Base-by-base conservation (phyloP, 208 protist species). In the Angomonas desouzai region DNA sequence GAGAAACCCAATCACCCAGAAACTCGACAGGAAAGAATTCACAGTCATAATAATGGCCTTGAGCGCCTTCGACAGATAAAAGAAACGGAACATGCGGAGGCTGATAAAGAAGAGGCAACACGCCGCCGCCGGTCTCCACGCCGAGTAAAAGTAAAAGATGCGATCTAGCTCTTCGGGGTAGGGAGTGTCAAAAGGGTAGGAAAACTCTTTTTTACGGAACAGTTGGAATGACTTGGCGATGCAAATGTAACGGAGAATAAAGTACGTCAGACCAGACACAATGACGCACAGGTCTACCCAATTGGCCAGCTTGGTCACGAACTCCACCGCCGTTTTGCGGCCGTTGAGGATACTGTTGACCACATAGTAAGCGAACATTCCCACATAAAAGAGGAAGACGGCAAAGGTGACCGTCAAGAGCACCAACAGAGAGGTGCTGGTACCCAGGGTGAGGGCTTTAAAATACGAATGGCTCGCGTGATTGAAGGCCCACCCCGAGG, bases 181-280 rank as follows among this genome's bases (percentile, higher is more conserved):
- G 30, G 20, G 18, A 36, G 22, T n/a, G n/a, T 60, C 55, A 22
- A 60, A 60, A 10, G 55, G 55, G 33, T 45, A 60, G 13, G 11
- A 6, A 23, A 51, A 51, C 45, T 51, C 45, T 16, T 23, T 23
- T 23, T 4, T 51, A 16, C 45, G 4, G 20, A 51, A 51, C n/a
- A 51, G 45, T 13, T 3, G 6, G 20, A 51, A 27, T 16, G 45
- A 51, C 45, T 51, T 51, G 45, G 45, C 32, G n/a, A 64, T 43
- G 72, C 62, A 78, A 36, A 71, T 59, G 16, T 75, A 59, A 6
- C 70, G 36, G 11, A 67, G 65, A 0, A 76, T 33, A 38, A 79
- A 79, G 1, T 62, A 40, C 38, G 69, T 60, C 7, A 78, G 23
- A 23, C 61, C 69, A 20, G 74, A 69, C n/a, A 40, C 62, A 10